phyloP scores from a whole-genome alignment of 2,329 filamentous ascomycete genomes.

The Hirsutella thompsonii region DNA sequence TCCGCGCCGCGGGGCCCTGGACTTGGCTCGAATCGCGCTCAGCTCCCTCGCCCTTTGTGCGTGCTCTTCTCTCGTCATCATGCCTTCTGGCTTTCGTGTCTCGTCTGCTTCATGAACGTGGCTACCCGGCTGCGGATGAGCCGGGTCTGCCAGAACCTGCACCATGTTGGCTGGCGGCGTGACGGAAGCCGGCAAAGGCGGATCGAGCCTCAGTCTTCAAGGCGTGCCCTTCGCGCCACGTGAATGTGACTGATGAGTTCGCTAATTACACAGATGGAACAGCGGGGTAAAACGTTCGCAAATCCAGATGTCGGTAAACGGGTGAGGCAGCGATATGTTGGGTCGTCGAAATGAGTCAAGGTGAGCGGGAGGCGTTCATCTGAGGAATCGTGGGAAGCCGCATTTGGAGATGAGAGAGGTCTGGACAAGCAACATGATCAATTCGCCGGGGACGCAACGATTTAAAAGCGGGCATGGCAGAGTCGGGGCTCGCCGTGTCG shows the following conservation, averaged over 20 bases:
- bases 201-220: too few species aligned
- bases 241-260: too few species aligned
- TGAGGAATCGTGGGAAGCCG: too few species aligned
- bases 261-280: too few species aligned
- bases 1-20: slow-evolving; percentile 28
- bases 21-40: slow-evolving; percentile 19
- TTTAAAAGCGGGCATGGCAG: not conserved
- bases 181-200: too few species aligned
- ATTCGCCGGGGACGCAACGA: not conserved
- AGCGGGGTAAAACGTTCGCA: too few species aligned
- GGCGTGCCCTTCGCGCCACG: too few species aligned
- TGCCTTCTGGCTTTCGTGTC: slow-evolving; percentile 7
- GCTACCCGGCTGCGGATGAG: slow-evolving; percentile 13
- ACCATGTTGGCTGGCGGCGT: slow-evolving; percentile 15
- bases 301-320: not conserved
- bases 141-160: slow-evolving; percentile 16
- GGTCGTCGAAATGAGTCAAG: not conserved
- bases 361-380: too few species aligned
- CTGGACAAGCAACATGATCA: too few species aligned
- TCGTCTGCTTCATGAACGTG: slow-evolving; percentile 11
- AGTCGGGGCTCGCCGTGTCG: not conserved
- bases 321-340: not conserved
- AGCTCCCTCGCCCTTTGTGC: slow-evolving; percentile 23
- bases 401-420: too few species aligned
- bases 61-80: slow-evolving; percentile 28